Base-by-base conservation (phyloP, 768 basidiomycete species). In the Cyathus striatus region DNA sequence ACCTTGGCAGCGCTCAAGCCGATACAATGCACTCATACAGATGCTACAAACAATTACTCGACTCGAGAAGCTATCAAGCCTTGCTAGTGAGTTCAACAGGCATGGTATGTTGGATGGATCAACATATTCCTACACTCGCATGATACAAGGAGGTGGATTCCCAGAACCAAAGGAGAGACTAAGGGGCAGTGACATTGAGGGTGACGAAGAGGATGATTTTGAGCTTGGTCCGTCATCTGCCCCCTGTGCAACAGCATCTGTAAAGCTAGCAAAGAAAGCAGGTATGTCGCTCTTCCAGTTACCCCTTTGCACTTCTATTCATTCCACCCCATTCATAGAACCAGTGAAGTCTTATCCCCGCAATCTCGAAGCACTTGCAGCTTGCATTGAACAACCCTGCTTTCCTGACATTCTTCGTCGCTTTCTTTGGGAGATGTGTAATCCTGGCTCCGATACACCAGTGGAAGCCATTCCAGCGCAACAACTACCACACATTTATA, bases 11-110 rank as follows among this genome's bases (percentile, higher is more conserved):
- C 43, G 46, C 0, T 65, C 63, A 0, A 68, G 51, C 41, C 16
- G 42, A 2, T 50, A 50, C n/a, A 36, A 57, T 3, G 52, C 64
- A 0, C 52, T 69, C 1, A 38, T 47, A 1, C 62, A 67, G 27
- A 69, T 69, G 49, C 56, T 66, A 0, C 16, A 55, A 0, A 60
- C 52, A 22, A 67, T 63, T 24, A 52, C 59, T 17, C 42, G 44
- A 0, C 43, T 64, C 1, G 59, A 67, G 41, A 64, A 66, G 44
- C 49, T 60, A 0, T 47, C 45, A 0, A 56, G 51, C 2, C 27
- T 30, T 30, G n/a, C n/a, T n/a, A 30, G 27, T n/a, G 9, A 9
- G 9, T 30, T 30, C n/a, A 9, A 9, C 9, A 30, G 9, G 9
- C n/a, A n/a, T 9, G 9, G n/a, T n/a, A 30, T 30, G 27, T n/a